Percentiles rank a stretch among this genome's conserved stretches.
Conservation (phyloP, 768 basidiomycete species). For the Trichaptum fuscoviolaceum region DNA sequence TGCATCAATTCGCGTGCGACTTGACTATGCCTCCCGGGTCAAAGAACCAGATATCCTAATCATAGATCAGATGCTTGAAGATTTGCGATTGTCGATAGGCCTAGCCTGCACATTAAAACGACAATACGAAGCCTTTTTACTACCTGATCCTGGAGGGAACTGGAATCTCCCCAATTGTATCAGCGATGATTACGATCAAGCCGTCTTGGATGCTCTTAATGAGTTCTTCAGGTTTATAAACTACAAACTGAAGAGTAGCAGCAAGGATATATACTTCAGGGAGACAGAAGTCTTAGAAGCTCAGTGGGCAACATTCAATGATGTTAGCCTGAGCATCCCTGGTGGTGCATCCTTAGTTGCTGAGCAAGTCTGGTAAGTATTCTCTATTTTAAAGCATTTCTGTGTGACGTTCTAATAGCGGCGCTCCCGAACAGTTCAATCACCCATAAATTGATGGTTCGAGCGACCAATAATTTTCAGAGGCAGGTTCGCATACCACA, state of each 20-base stretch:
- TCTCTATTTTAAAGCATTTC: conserved; percentile 5
- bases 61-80: conserved; percentile 91
- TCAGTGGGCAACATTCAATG: conserved; percentile 93
- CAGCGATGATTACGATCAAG: conserved; percentile 83
- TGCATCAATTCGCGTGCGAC: conserved; percentile 81
- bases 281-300: conserved; percentile 98
- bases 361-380: conserved; percentile 85
- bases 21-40: conserved; percentile 84
- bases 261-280: conserved; percentile 91
- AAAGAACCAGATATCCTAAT: conserved; percentile 86
- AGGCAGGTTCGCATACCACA: conserved; percentile 78
- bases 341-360: conserved; percentile 90
- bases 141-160: conserved; percentile 78
- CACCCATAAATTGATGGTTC: conserved; percentile 88
- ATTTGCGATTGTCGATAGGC: conserved; percentile 85
- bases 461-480: conserved; percentile 92
- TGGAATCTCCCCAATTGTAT: conserved; percentile 91
- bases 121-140: conserved; percentile 88
- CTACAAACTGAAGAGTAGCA: conserved; percentile 91
- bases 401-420: conserved; percentile 1
- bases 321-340: conserved; percentile 80
- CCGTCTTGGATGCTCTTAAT: conserved; percentile 79
- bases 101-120: conserved; percentile 93
- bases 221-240: conserved; percentile 93
- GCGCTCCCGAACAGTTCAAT: conserved; percentile 61